Evolutionary conservation across 2,329 filamentous ascomycete species (phyloP), one percentile per base, ranked within the genome.

Genomic region (Trichocomaceae sp.): DNA sequence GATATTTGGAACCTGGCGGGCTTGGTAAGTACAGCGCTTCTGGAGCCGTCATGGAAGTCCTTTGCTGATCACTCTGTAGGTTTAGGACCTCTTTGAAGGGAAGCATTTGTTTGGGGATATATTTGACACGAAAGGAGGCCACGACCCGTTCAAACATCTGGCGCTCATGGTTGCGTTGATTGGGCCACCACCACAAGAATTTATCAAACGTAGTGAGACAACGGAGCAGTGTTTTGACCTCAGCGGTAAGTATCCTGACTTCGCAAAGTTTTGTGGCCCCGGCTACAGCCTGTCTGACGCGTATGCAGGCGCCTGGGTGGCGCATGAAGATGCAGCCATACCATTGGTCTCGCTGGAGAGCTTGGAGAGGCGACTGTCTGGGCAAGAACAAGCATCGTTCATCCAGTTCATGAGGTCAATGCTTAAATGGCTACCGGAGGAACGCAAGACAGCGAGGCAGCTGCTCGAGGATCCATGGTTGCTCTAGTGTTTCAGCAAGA

Each of bases 1-100:
- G 77, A 81, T 61, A 76, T 80, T 50, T 81, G 77, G 77, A 79
- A 76, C 55, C 65, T 72, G 2, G 77, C 75, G 0, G 70, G 69
- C 48, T 72, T 80, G 75, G 77, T 57, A 52, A 33, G 12, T 33
- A 9, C 29, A 33, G 29, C 10, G 29, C 10, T 33, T 5, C 29
- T n/a, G n/a, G n/a, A 33, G 10, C 8, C 29, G 12, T 12, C 29
- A 12, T 33, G 8, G 10, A 7, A 33, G 6, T 9, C 8, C 29
- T 33, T 33, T 2, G 7, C 29, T 33, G 12, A 33, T 12, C n/a
- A 33, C 29, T 9, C 12, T 51, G 48, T 47, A 77, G 75, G 64
- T 75, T 1, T 80, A 76, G 77, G 71, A 77, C 57, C 19, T 80
- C 0, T 76, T 76, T 56, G 72, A 79, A 62, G 72, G 2, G 63